A percentile compares a stretch with the other conserved stretches of the same genome.
Evolutionary conservation across 2,329 filamentous ascomycete species (phyloP).

Genomic region (Colletotrichum lindemuthianum): DNA sequence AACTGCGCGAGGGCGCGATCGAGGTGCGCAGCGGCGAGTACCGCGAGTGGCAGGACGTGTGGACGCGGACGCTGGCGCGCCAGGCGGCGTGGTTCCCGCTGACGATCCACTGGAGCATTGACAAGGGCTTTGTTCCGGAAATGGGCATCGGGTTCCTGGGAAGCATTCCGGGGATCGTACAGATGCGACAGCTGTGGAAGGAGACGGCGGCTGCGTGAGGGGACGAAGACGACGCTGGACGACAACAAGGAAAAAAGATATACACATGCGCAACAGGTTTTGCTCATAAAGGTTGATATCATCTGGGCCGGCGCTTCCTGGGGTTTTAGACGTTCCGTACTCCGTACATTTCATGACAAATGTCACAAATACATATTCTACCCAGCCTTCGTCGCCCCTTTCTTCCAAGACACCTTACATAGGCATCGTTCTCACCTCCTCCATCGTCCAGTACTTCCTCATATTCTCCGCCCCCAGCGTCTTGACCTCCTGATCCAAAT

Average conservation of each 20-base stretch:
- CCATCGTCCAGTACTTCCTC: slow-evolving; percentile 80
- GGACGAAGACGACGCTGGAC: not conserved
- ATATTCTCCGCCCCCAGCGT: slow-evolving; percentile 87
- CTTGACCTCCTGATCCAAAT: slow-evolving; percentile 86
- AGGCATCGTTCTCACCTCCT: slow-evolving; percentile 77
- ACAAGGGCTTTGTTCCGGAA: slow-evolving; percentile 65
- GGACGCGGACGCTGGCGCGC: slow-evolving; percentile 73
- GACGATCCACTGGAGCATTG: slow-evolving; percentile 84
- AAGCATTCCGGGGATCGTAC: slow-evolving; percentile 54
- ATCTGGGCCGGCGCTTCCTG: not conserved
- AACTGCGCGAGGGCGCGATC: slow-evolving; percentile 38
- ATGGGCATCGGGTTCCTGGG: slow-evolving; percentile 53
- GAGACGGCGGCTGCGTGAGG: slow-evolving; percentile 42
- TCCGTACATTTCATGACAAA: slow-evolving; percentile 17
- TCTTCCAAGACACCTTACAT: slow-evolving; percentile 60
- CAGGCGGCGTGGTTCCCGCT: slow-evolving; percentile 84
- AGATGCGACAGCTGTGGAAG: slow-evolving; percentile 58
- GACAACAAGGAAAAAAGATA: not conserved
- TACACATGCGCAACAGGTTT: not conserved
- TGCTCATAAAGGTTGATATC: slow-evolving; percentile 14
- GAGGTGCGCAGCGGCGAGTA: slow-evolving; percentile 51
- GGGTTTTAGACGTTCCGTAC: no score
- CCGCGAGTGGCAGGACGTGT: slow-evolving; percentile 59
- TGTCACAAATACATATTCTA: not conserved
- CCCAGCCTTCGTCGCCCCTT: not conserved